A percentile compares a stretch with the other conserved stretches of the same genome.
phyloP scores from a whole-genome alignment of 495 filamentous ascomycete genomes.

The Pseudoneurospora amorphoporcata region DNA sequence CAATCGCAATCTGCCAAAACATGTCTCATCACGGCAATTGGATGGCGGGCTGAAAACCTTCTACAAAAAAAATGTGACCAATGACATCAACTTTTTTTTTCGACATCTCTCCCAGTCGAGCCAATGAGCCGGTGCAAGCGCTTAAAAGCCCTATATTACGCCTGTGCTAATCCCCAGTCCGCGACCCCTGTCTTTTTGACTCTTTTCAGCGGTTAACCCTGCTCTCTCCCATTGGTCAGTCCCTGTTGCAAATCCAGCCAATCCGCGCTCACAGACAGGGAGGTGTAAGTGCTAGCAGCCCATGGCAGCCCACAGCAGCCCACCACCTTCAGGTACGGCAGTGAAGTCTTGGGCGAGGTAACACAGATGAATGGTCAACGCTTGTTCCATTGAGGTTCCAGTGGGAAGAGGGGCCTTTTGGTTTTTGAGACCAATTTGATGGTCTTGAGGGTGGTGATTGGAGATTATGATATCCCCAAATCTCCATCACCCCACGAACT shows the following conservation, averaged over 20 bases:
- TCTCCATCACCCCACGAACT: neutral
- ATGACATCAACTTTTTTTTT: neutral
- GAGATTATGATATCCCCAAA: neutral
- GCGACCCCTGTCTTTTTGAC: neutral
- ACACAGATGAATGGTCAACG: neutral
- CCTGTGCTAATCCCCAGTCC: neutral
- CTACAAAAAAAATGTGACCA: neutral
- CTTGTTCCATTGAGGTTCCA: neutral
- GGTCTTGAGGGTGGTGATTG: neutral
- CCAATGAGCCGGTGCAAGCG: neutral
- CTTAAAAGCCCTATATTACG: neutral
- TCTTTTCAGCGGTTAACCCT: neutral
- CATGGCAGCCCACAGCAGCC: neutral
- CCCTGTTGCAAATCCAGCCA: neutral
- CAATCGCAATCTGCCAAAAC: neutral
- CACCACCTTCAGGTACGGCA: neutral
- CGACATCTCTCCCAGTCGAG: neutral
- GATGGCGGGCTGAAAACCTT: neutral
- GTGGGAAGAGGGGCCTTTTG: neutral
- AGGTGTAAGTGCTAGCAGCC: neutral
- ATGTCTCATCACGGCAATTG: neutral
- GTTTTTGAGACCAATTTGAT: neutral
- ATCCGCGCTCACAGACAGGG: neutral
- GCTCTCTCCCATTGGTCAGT: neutral
- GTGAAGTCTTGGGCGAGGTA: neutral